These are phyloP conservation scores for Saccharum officinarum DNA, from an alignment of 176 grass and related monocot species.

Conservation along the genomic window DNA sequence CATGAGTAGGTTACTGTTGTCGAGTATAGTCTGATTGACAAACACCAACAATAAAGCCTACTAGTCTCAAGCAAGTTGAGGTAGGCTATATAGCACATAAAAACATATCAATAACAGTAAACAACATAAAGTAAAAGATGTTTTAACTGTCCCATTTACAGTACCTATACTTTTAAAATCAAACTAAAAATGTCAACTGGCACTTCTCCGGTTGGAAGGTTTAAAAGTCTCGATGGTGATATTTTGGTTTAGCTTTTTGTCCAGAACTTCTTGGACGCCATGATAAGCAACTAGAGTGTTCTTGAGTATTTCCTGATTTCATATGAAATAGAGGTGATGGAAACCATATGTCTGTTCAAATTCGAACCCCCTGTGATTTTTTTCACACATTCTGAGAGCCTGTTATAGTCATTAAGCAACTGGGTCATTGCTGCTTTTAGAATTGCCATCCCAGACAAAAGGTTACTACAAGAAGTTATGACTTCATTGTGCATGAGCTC, in stretches of 20 bases:
- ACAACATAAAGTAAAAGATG: not conserved
- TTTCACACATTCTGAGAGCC: slow-evolving; percentile 84
- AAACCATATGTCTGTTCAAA: slow-evolving; percentile 79
- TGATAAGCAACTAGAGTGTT: slow-evolving; percentile 50
- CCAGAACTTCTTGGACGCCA: slow-evolving; percentile 1
- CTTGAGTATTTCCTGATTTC: slow-evolving; percentile 96
- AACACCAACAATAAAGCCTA: not conserved
- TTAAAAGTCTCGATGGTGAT: not conserved
- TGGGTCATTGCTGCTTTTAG: slow-evolving; percentile 81
- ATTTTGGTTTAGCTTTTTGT: not conserved
- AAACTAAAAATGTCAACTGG: not conserved
- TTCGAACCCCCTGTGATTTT: slow-evolving; percentile 54
- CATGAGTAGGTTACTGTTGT: not conserved
- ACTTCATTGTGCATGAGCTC: slow-evolving; percentile 93
- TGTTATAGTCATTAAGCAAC: slow-evolving; percentile 84
- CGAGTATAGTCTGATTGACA: not conserved
- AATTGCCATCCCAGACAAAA: slow-evolving; percentile 84
- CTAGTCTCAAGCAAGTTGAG: not conserved
- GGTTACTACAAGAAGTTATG: slow-evolving; percentile 86
- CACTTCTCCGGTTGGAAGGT: not conserved
- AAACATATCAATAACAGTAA: not conserved
- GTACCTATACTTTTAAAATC: not conserved
- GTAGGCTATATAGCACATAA: not conserved
- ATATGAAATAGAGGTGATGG: slow-evolving; percentile 84
- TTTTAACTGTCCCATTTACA: not conserved